Evolutionary conservation across 441 rosid genomes (phyloP).

Genomic region (Adansonia madagascariensis): DNA sequence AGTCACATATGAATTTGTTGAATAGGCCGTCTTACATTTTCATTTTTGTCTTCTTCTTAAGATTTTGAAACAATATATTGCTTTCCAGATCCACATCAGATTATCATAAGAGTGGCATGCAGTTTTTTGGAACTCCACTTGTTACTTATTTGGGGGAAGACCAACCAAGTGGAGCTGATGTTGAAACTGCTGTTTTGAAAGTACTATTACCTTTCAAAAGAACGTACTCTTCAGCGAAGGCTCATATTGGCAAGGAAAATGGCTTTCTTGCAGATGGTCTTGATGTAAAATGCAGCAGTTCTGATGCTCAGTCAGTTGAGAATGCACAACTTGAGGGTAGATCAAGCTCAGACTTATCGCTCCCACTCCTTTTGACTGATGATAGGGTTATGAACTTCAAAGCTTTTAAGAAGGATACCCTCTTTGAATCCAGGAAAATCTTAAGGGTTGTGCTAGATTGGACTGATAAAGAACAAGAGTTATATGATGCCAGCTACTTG

Average conservation of each 20-base stretch:
- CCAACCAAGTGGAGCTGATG: slow-evolving; percentile 56
- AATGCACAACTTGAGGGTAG: slow-evolving; percentile 42
- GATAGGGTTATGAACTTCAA: slow-evolving; percentile 40
- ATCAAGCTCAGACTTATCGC: slow-evolving; percentile 39
- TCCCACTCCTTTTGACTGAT: slow-evolving; percentile 52
- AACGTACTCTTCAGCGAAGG: slow-evolving; percentile 44
- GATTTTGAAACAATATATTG: slow-evolving; percentile 11
- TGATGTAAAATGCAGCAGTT: slow-evolving; percentile 51
- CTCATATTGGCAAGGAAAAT: slow-evolving; percentile 49
- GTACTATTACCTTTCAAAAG: slow-evolving; percentile 66
- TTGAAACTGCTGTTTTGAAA: slow-evolving; percentile 51
- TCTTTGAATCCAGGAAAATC: slow-evolving; percentile 47
- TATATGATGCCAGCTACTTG: slow-evolving; percentile 72
- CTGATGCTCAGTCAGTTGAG: slow-evolving; percentile 41
- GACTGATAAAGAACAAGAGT: slow-evolving; percentile 61
- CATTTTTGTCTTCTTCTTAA: not conserved
- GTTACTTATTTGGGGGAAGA: slow-evolving; percentile 61
- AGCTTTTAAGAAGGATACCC: slow-evolving; percentile 53
- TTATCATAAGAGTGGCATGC: slow-evolving; percentile 40
- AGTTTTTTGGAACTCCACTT: slow-evolving; percentile 72
- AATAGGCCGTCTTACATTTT: not conserved
- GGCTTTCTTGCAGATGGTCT: slow-evolving; percentile 46
- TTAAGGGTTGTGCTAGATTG: slow-evolving; percentile 62
- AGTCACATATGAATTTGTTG: not conserved
- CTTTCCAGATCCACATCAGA: slow-evolving; percentile 53